Base-by-base conservation (phyloP, 163 green algal species). In the Chlorella variabilis region DNA sequence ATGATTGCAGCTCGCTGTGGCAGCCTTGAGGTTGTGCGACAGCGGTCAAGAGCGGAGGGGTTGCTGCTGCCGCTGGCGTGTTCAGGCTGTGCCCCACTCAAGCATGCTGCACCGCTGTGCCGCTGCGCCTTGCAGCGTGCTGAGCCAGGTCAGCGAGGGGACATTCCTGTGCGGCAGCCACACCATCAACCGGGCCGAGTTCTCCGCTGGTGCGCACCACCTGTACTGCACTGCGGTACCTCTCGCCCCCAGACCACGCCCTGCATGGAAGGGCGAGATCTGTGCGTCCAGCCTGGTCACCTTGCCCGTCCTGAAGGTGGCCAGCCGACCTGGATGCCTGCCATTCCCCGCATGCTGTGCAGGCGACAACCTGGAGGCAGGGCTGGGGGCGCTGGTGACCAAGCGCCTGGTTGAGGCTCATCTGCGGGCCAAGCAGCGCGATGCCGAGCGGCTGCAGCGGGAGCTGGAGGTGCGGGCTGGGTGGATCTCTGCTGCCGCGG, bases 361-460 rank as follows among this genome's bases (percentile, higher is more conserved):
- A 80, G 77, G 77, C 6, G 65, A 77, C 66, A 83, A 83, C n/a
- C 13, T 75, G 27, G 77, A 83, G 38, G 77, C 77, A 7, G 77
- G 62, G n/a, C 77, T 83, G 65, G 54, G 65, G 0, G 77, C 77
- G 9, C 51, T 83, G 34, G 66, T 83, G 18, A 70, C 38, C 25
- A 77, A 77, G 66, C 65, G 77, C 6, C 65, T 83, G 49, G 66
- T 77, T 66, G 77, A 77, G 27, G 66, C 77, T 1, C 77, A 77
- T 23, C 49, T 83, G 49, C 31, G 65, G 9, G 62, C 66, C 49
- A 75, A 75, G 66, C 49, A 70, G 77, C 36, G 66, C 21, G 31
- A 77, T 66, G 77, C 77, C 18, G 77, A 77, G 27, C 63, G 56
- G 20, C 33, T 75, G 36, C 66, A 83, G 77, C 77, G 51, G 3